Evolutionary conservation across 495 filamentous ascomycete species (phyloP).

Genomic region (Schizothecium vesticola): DNA sequence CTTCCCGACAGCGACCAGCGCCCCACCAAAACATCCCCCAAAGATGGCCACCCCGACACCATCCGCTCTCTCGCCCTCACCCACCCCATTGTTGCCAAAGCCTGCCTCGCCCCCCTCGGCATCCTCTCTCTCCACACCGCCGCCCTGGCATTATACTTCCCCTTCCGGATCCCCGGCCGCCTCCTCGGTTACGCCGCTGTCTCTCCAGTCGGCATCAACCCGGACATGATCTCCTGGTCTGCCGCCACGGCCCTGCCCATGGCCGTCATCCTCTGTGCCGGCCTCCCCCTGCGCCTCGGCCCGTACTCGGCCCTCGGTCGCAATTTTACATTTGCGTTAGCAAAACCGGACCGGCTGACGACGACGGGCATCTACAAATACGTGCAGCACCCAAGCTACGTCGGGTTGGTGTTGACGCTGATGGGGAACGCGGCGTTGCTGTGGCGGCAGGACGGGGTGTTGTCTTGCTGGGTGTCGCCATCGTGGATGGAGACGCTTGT

Average conservation of each 20-base stretch:
- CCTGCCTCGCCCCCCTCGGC: background rate
- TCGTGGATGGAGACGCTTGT: conserved; percentile 21
- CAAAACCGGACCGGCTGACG: conserved; percentile 37
- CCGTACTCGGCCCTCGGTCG: conserved; percentile 37
- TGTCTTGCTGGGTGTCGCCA: conserved; percentile 33
- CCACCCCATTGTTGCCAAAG: background rate
- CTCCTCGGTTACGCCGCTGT: background rate
- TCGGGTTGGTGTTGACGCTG: conserved; percentile 22
- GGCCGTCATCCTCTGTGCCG: conserved; percentile 28
- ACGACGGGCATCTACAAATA: conserved; percentile 42
- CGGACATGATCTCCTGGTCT: conserved; percentile 30
- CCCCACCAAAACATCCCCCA: background rate
- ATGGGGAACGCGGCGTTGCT: conserved; percentile 18
- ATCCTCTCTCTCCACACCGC: background rate
- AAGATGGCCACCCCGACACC: background rate
- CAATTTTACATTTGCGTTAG: conserved; percentile 46
- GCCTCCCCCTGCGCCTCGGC: conserved; percentile 30
- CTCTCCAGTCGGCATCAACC: conserved; percentile 14
- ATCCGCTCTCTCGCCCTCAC: background rate
- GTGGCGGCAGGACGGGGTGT: conserved; percentile 20
- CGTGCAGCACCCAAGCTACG: conserved; percentile 48
- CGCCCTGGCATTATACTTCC: background rate
- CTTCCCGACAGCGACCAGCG: background rate
- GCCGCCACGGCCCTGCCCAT: conserved; percentile 17
- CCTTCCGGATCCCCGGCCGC: background rate